Percentiles rank a stretch among this genome's conserved stretches.
These are phyloP conservation scores for Ilyonectria mors-panacis DNA, from an alignment of 2,329 filamentous ascomycete species.

Conservation along the genomic window DNA sequence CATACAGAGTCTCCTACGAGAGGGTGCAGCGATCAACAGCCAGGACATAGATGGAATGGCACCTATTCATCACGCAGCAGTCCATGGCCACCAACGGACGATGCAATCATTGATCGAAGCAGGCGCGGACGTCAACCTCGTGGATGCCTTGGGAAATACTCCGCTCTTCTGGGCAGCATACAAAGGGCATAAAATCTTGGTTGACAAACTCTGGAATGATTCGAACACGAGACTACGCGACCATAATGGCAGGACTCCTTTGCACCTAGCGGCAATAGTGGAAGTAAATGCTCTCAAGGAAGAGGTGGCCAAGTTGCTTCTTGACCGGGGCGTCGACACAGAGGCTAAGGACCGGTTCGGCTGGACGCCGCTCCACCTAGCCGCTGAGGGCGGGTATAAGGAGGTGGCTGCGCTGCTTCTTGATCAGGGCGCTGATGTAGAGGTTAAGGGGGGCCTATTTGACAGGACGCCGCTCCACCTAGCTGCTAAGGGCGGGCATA, in stretches of 20 bases:
- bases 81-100: conserved; percentile 1
- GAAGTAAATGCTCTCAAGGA: not conserved
- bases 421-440: too few relatives aligned
- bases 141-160: conserved; percentile 14
- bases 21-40: not conserved
- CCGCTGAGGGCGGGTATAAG: not conserved
- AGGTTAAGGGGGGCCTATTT: too few relatives aligned
- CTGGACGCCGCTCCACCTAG: not conserved
- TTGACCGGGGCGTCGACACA: not conserved
- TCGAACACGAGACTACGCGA: conserved; percentile 24
- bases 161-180: conserved; percentile 27
- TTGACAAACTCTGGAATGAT: conserved; percentile 24
- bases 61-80: conserved; percentile 7
- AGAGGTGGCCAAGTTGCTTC: too few relatives aligned
- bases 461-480: not conserved
- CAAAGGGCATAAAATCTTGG: conserved; percentile 3
- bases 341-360: not conserved
- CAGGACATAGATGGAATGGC: conserved; percentile 20
- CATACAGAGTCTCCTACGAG: not conserved
- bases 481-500: too few relatives aligned
- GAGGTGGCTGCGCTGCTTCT: too few relatives aligned
- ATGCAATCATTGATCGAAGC: conserved; percentile 4
- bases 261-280: conserved; percentile 26
- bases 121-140: conserved; percentile 6
- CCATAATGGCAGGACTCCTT: conserved; percentile 25